These are phyloP conservation scores for Piper longum DNA, from an alignment of 164 flowering plant genomes.

Conservation along the genomic window DNA sequence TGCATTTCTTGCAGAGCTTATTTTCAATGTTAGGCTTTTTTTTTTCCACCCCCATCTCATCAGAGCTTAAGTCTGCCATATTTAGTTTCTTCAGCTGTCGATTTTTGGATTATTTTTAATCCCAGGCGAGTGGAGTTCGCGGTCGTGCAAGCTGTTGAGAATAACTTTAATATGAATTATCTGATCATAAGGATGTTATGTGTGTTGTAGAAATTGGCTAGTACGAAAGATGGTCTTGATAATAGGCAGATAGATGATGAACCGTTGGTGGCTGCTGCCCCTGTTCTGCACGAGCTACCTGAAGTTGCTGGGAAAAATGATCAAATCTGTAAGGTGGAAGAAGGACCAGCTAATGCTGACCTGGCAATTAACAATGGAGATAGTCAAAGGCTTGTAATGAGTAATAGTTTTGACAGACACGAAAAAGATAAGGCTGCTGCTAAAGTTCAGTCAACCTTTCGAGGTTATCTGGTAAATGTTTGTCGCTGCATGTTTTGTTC, in stretches of 20 bases:
- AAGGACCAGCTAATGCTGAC: constrained; percentile 6
- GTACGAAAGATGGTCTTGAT: constrained; percentile 21
- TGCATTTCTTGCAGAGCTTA: too few species aligned
- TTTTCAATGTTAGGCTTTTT: too few species aligned
- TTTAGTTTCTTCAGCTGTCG: too few species aligned
- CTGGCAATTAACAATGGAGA: constrained; percentile 15
- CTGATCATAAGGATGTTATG: background rate
- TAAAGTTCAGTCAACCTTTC: constrained; percentile 73
- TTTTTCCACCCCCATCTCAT: too few species aligned
- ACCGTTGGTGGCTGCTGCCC: constrained; percentile 11
- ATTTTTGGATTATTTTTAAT: too few species aligned
- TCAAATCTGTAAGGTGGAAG: constrained; percentile 13
- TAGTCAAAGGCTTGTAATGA: constrained; percentile 10
- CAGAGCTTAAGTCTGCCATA: too few species aligned
- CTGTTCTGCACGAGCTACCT: constrained; percentile 10
- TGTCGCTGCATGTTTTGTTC: background rate
- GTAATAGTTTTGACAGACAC: constrained; percentile 25
- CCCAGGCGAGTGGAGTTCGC: too few species aligned
- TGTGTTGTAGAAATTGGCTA: constrained; percentile 16
- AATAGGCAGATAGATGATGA: constrained; percentile 18
- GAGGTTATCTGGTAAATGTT: constrained; percentile 71
- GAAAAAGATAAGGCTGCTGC: constrained; percentile 53
- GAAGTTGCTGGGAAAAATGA: constrained; percentile 13
- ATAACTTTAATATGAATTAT: too few species aligned
- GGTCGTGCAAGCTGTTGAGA: too few species aligned